Conservation (phyloP, 1,284 basidiomycete species). For the Cutaneotrichosporon cutaneum region DNA sequence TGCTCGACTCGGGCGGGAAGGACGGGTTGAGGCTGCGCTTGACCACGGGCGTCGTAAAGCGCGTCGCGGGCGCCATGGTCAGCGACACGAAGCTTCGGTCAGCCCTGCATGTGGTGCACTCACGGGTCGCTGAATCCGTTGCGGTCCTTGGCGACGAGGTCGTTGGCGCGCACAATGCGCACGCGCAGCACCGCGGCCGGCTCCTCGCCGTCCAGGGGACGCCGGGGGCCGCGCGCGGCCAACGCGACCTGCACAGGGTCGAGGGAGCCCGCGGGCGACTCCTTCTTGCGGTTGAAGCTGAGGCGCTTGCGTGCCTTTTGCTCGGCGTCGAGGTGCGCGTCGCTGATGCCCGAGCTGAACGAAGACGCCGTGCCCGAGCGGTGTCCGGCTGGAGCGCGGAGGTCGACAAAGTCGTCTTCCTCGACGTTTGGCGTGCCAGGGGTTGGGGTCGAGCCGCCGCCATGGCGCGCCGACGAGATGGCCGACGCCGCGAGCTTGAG, state of each 20-base stretch:
- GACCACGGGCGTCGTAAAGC: constrained; percentile 74
- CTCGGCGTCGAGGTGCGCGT: not conserved
- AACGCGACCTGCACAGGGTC: constrained; percentile 40
- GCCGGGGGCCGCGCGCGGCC: constrained; percentile 40
- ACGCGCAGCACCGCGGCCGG: constrained; percentile 52
- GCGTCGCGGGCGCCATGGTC: constrained; percentile 61
- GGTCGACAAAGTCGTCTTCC: not conserved
- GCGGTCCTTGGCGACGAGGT: constrained; percentile 56
- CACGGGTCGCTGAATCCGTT: constrained; percentile 54
- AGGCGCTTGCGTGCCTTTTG: constrained; percentile 1
- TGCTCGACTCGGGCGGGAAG: constrained; percentile 70
- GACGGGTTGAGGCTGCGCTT: constrained; percentile 75
- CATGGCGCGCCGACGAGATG: constrained; percentile 23
- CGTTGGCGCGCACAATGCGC: constrained; percentile 53
- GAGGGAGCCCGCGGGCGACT: constrained; percentile 2
- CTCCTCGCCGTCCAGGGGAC: constrained; percentile 50
- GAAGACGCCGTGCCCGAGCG: constrained; percentile 2
- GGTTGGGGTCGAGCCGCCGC: constrained; percentile 7
- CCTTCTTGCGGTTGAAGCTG: constrained; percentile 19
- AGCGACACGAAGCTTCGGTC: constrained; percentile 64
- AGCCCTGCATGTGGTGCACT: constrained; percentile 58
- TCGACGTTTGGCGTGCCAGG: not conserved
- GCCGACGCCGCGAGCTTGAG: constrained; percentile 49
- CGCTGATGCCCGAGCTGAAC: not conserved
- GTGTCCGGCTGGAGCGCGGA: not conserved